A percentile compares a stretch with the other conserved stretches of the same genome.
These are phyloP conservation scores for Stygiomarasmius scandens DNA, from an alignment of 1,284 basidiomycete species.

Conservation along the genomic window DNA sequence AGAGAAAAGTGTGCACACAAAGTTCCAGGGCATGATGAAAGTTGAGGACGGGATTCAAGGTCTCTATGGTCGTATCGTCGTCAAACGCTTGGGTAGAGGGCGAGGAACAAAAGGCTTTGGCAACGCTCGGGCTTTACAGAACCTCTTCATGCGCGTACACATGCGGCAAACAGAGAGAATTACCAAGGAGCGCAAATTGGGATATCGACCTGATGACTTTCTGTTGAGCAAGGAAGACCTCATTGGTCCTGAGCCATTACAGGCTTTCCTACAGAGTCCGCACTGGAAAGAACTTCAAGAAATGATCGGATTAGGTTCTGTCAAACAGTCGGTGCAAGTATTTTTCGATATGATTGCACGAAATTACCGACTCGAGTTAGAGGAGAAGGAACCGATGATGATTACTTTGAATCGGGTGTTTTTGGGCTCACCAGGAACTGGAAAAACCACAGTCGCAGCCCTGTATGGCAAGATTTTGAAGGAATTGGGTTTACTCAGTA, in stretches of 20 bases:
- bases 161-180: constrained; percentile 57
- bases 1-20: constrained; percentile 46
- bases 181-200: constrained; percentile 38
- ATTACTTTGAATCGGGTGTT: constrained; percentile 65
- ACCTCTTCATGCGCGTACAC: constrained; percentile 45
- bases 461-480: constrained; percentile 63
- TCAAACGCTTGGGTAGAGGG: constrained; percentile 57
- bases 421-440: constrained; percentile 66
- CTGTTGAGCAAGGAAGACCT: constrained; percentile 53
- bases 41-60: constrained; percentile 57
- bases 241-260: constrained; percentile 64
- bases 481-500: constrained; percentile 62
- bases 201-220: constrained; percentile 48
- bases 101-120: constrained; percentile 61
- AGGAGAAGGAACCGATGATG: constrained; percentile 52
- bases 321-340: constrained; percentile 57
- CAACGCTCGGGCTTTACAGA: constrained; percentile 63
- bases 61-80: constrained; percentile 55
- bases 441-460: constrained; percentile 69
- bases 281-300: constrained; percentile 56
- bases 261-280: constrained; percentile 44
- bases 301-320: constrained; percentile 55
- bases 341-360: constrained; percentile 47
- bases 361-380: constrained; percentile 65
- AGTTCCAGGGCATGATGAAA: constrained; percentile 51